Percentiles rank a stretch among this genome's conserved stretches.
Conservation (phyloP, 257 asterid genomes). For the Nicotiana obtusifolia region DNA sequence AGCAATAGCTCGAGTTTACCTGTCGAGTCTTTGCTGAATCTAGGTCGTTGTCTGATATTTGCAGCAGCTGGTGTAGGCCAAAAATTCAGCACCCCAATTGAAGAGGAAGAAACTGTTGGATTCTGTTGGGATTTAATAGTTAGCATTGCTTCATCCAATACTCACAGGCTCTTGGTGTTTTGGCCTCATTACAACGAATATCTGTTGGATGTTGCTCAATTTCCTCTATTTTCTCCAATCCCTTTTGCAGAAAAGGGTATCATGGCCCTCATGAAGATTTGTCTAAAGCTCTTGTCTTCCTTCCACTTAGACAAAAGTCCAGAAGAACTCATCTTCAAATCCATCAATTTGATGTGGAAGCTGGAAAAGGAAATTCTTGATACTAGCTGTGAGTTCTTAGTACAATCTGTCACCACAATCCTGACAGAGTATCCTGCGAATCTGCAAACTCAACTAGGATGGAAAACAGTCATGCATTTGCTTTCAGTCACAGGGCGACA, state of each 20-base stretch:
- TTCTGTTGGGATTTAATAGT: conserved; percentile 85
- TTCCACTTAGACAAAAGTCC: conserved; percentile 39
- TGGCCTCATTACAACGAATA: conserved; percentile 87
- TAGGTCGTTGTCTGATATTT: conserved; percentile 75
- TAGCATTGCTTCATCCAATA: conserved; percentile 44
- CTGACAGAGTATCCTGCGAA: conserved; percentile 56
- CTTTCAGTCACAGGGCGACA: conserved; percentile 85
- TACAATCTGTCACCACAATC: conserved; percentile 53
- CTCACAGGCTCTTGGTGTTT: conserved; percentile 51
- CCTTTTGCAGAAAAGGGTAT: conserved; percentile 76
- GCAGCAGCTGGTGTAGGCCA: conserved; percentile 86
- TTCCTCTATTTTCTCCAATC: conserved; percentile 70
- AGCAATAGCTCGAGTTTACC: conserved; percentile 64
- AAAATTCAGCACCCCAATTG: conserved; percentile 73
- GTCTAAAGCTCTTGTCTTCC: conserved; percentile 57
- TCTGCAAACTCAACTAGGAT: conserved; percentile 58
- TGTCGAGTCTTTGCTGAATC: conserved; percentile 53
- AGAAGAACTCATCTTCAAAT: conserved; percentile 77
- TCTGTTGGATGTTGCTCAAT: conserved; percentile 63
- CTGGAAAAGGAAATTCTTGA: conserved; percentile 84
- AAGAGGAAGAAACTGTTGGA: conserved; percentile 79
- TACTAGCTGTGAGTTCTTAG: conserved; percentile 56
- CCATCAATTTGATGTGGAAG: conserved; percentile 77
- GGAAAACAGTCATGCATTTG: conserved; percentile 76
- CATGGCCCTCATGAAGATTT: conserved; percentile 52